Conservation (phyloP, 1,139 yeast species). For the Candida tropicalis region DNA sequence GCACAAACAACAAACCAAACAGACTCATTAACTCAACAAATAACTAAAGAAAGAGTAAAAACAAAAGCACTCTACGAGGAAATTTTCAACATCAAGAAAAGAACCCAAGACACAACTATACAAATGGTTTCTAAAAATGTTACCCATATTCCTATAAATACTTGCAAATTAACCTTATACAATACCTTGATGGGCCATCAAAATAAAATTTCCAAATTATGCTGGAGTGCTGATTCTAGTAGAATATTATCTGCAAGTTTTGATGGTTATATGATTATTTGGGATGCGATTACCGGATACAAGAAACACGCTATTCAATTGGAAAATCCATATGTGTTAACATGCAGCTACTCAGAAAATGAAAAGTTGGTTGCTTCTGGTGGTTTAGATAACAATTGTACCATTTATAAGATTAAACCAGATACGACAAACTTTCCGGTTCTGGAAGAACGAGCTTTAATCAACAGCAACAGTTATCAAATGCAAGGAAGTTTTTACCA, state of each 20-base stretch:
- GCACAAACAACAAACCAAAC: slow-evolving; percentile 6
- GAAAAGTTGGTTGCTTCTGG: slow-evolving; percentile 74
- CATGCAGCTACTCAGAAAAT: slow-evolving; percentile 73
- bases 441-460: slow-evolving; percentile 3
- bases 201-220: slow-evolving; percentile 68
- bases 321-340: slow-evolving; percentile 77
- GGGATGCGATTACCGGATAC: slow-evolving; percentile 79
- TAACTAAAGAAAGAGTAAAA: slow-evolving; percentile 45
- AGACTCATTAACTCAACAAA: slow-evolving; percentile 18
- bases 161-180: slow-evolving; percentile 36
- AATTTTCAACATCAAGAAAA: slow-evolving; percentile 44
- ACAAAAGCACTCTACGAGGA: slow-evolving; percentile 52
- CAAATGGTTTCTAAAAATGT: slow-evolving; percentile 37
- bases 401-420: slow-evolving; percentile 57
- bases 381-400: slow-evolving; percentile 79
- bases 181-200: slow-evolving; percentile 69
- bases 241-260: slow-evolving; percentile 75
- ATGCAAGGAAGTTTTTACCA: slow-evolving; percentile 36
- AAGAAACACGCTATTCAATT: slow-evolving; percentile 71
- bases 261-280: slow-evolving; percentile 81
- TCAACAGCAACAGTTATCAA: slow-evolving; percentile 13
- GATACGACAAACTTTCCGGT: slow-evolving; percentile 17
- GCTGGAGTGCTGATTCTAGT: slow-evolving; percentile 67
- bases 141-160: slow-evolving; percentile 32
- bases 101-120: slow-evolving; percentile 50